Conservation (phyloP, 371 early-diverging fungal species). For the Mucor velutinosus region DNA sequence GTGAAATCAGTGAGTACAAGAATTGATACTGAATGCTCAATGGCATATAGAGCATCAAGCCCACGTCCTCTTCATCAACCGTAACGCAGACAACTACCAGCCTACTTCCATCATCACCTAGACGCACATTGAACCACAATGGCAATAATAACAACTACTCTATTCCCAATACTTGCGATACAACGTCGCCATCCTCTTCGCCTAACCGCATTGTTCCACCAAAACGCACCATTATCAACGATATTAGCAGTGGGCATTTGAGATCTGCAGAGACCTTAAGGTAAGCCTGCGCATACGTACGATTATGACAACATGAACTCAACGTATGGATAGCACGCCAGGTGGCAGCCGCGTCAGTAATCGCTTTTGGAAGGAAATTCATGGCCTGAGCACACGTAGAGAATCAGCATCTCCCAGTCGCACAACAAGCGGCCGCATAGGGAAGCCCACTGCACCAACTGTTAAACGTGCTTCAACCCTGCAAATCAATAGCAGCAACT, state of each 20-base stretch:
- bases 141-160: neutral
- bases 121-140: neutral
- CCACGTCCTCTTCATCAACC: neutral
- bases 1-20: neutral
- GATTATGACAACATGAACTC: neutral
- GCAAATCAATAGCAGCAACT: neutral
- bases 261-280: constrained; percentile 24
- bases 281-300: constrained; percentile 5
- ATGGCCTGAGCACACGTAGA: constrained; percentile 14
- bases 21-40: neutral
- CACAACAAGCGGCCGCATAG: neutral
- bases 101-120: neutral
- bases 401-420: neutral
- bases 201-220: neutral
- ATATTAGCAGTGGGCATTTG: constrained; percentile 14
- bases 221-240: constrained; percentile 4
- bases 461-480: neutral
- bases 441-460: neutral
- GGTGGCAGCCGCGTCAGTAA: constrained; percentile 24
- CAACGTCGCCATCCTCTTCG: neutral
- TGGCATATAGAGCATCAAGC: neutral
- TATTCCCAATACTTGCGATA: neutral
- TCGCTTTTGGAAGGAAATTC: constrained; percentile 33
- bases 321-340: constrained; percentile 16
- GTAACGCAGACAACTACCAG: too few species aligned